Evolutionary conservation across 352 stramenopile species (phyloP).

Genomic region (Phytopythium kandeliae): DNA sequence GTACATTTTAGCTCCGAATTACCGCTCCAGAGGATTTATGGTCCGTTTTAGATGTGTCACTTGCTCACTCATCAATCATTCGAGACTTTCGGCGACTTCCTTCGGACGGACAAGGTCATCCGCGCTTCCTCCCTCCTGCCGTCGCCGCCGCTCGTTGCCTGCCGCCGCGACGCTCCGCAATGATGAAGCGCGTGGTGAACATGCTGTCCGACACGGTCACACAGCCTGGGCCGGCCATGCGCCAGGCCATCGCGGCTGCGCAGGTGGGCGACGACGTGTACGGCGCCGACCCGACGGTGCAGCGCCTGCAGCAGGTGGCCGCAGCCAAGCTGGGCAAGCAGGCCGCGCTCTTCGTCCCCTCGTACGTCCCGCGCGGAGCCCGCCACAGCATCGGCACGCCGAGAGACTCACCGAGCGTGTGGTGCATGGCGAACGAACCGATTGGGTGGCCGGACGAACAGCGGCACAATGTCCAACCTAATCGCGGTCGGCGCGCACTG

Average conservation of each 20-base stretch:
- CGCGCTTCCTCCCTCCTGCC: neutral
- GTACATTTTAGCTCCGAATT: too few species aligned
- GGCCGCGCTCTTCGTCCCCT: constrained; percentile 94
- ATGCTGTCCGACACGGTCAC: constrained; percentile 97
- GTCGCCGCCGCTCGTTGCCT: too few species aligned
- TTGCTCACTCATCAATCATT: neutral
- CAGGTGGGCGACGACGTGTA: constrained; percentile 76
- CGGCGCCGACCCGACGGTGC: constrained; percentile 91
- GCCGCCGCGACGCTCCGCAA: constrained; percentile 1
- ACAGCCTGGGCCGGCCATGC: constrained; percentile 89
- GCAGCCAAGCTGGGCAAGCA: constrained; percentile 94
- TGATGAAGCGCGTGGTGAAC: constrained; percentile 64
- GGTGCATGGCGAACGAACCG: too few species aligned
- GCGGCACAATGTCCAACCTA: constrained; percentile 97
- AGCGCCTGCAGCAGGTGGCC: constrained; percentile 87
- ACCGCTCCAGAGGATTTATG: too few species aligned
- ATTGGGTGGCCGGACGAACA: too few species aligned
- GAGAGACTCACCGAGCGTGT: neutral
- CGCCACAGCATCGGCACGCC: constrained; percentile 1
- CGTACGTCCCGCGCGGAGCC: constrained; percentile 32
- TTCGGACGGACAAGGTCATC: too few species aligned
- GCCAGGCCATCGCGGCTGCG: constrained; percentile 78
- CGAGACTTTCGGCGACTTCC: neutral
- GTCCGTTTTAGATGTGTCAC: neutral
- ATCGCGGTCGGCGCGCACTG: constrained; percentile 94